phyloP scores from a whole-genome alignment of 371 early-diverging fungal species.

The Apophysomyces sp. region DNA sequence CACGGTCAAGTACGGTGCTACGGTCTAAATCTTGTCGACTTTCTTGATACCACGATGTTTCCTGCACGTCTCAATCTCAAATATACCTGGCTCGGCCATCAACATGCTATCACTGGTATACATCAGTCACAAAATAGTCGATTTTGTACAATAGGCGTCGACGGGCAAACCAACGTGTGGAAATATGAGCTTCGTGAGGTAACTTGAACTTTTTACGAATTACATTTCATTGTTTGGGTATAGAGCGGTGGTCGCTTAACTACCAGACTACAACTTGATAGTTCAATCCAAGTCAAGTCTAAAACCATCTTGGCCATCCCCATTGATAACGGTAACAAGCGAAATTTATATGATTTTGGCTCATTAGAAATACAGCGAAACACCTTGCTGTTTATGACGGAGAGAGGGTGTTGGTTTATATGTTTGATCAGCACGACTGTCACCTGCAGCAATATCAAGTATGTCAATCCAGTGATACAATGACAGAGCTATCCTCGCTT shows the following conservation, averaged over 20 bases:
- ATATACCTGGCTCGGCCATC: slow-evolving; percentile 73
- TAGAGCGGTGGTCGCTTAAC: slow-evolving; percentile 30
- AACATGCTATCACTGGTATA: slow-evolving; percentile 36
- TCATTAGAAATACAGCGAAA: slow-evolving; percentile 17
- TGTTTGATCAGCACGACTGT: slow-evolving; percentile 26
- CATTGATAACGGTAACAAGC: slow-evolving; percentile 28
- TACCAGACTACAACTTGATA: slow-evolving; percentile 32
- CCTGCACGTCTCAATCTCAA: slow-evolving; percentile 58
- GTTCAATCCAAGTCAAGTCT: slow-evolving; percentile 20
- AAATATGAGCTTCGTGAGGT: slow-evolving; percentile 45
- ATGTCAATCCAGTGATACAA: slow-evolving; percentile 16
- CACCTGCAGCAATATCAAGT: slow-evolving; percentile 27
- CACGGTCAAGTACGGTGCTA: slow-evolving; percentile 69
- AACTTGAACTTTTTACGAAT: background rate
- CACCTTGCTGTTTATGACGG: slow-evolving; percentile 43
- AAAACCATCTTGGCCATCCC: slow-evolving; percentile 22
- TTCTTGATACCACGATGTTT: slow-evolving; percentile 66
- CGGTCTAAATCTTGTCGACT: slow-evolving; percentile 74
- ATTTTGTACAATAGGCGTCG: slow-evolving; percentile 51
- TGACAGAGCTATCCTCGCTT: slow-evolving; percentile 20
- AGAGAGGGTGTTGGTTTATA: slow-evolving; percentile 21
- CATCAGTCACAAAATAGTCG: slow-evolving; percentile 45
- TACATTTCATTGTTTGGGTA: background rate
- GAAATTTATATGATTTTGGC: background rate
- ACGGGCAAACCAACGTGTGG: slow-evolving; percentile 62